These are phyloP conservation scores for Stagonosporopsis chrysanthemi DNA, from an alignment of 2,329 filamentous ascomycete genomes.

Conservation along the genomic window DNA sequence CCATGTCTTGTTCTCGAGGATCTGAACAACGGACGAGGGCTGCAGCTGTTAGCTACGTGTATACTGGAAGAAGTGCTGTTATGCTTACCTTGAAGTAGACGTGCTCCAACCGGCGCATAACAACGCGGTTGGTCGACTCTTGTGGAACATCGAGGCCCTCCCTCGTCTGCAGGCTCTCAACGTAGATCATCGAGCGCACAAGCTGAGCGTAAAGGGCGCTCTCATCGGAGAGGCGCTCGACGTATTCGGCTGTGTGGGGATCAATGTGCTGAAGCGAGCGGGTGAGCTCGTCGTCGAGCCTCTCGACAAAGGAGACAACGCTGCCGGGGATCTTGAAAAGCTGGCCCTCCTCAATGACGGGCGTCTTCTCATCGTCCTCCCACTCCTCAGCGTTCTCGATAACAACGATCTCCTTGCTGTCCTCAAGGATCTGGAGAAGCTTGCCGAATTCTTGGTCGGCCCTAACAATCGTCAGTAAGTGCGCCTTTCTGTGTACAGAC, in stretches of 20 bases:
- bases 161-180: slow-evolving; percentile 79
- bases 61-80: not conserved
- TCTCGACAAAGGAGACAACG: slow-evolving; percentile 91
- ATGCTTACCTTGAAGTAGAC: slow-evolving; percentile 90
- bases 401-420: slow-evolving; percentile 81
- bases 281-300: slow-evolving; percentile 95
- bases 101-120: slow-evolving; percentile 95
- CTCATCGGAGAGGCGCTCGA: slow-evolving; percentile 92
- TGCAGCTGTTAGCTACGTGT: slow-evolving; percentile 46
- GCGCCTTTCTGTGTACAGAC: not conserved
- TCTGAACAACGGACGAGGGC: slow-evolving; percentile 90
- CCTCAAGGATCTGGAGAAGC: slow-evolving; percentile 80
- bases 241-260: slow-evolving; percentile 98
- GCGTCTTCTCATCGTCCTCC: slow-evolving; percentile 97
- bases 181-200: slow-evolving; percentile 86
- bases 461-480: slow-evolving; percentile 33
- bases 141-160: slow-evolving; percentile 76
- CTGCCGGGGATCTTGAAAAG: slow-evolving; percentile 93
- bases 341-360: slow-evolving; percentile 74
- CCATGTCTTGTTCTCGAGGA: slow-evolving; percentile 94
- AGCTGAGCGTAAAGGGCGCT: slow-evolving; percentile 90
- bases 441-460: slow-evolving; percentile 85
- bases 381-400: slow-evolving; percentile 94
- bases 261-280: slow-evolving; percentile 97
- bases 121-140: slow-evolving; percentile 88